Conservation (phyloP, 495 filamentous ascomycete species). For the Tuber microsphaerosporum region DNA sequence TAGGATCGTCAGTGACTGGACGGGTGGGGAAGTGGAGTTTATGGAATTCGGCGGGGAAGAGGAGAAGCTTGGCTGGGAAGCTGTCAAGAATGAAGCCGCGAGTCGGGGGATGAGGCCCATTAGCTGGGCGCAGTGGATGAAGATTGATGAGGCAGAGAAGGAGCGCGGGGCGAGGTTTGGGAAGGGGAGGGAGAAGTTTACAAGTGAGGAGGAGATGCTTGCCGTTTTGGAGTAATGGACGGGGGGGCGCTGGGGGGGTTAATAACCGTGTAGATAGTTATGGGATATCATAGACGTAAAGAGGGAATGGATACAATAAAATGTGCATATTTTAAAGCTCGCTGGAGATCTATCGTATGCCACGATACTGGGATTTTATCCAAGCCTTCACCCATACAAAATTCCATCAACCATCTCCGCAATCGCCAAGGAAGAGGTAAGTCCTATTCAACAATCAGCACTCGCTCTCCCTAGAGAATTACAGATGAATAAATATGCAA, state of each 20-base stretch:
- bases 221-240: conserved; percentile 49
- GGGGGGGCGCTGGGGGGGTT: neutral
- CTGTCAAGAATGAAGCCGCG: conserved; percentile 53
- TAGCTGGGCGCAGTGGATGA: conserved; percentile 77
- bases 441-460: conserved; percentile 27
- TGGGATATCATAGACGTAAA: neutral
- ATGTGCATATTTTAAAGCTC: neutral
- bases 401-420: conserved; percentile 70
- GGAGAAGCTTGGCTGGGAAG: conserved; percentile 66
- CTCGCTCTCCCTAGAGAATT: neutral
- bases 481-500: neutral
- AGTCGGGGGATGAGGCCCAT: conserved; percentile 53
- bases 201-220: conserved; percentile 70
- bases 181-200: conserved; percentile 82
- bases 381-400: conserved; percentile 50
- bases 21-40: conserved; percentile 31
- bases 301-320: conserved; percentile 4
- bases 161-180: conserved; percentile 57
- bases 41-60: conserved; percentile 44
- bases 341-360: neutral
- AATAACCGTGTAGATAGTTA: neutral
- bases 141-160: conserved; percentile 72
- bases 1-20: conserved; percentile 67
- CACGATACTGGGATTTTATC: no score
- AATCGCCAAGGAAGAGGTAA: conserved; percentile 86